Conservation (phyloP, 371 early-diverging fungal species). For the Apophysomyces trapeziformis region DNA sequence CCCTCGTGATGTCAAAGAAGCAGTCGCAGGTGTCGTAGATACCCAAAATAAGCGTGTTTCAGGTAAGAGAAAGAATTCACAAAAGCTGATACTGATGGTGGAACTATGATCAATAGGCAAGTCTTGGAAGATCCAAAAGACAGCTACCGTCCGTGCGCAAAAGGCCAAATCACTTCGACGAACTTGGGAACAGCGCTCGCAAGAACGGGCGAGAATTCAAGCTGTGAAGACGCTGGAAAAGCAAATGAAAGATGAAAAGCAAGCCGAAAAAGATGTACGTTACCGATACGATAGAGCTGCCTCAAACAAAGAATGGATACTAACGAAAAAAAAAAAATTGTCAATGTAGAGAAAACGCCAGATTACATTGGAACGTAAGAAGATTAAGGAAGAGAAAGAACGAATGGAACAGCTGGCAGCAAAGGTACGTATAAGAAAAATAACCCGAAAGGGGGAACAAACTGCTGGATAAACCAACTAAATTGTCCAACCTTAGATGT, state of each 20-base stretch:
- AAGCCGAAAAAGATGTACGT: slow-evolving; percentile 59
- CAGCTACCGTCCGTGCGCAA: slow-evolving; percentile 57
- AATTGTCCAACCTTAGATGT: slow-evolving; percentile 36
- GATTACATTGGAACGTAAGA: slow-evolving; percentile 62
- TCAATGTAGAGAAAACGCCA: slow-evolving; percentile 56
- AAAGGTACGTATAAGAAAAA: slow-evolving; percentile 32
- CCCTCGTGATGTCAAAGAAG: slow-evolving; percentile 35
- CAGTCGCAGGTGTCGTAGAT: slow-evolving; percentile 51
- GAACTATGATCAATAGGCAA: slow-evolving; percentile 34
- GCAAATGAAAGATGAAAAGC: slow-evolving; percentile 60
- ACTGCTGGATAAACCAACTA: neutral
- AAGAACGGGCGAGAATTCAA: slow-evolving; percentile 44
- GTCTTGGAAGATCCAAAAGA: slow-evolving; percentile 61
- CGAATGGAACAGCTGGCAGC: slow-evolving; percentile 58
- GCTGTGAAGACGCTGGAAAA: slow-evolving; percentile 51
- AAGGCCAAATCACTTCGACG: slow-evolving; percentile 57
- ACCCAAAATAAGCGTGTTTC: slow-evolving; percentile 50
- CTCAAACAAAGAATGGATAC: neutral
- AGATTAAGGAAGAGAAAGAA: slow-evolving; percentile 66
- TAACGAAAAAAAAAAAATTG: neutral
- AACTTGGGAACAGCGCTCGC: slow-evolving; percentile 56
- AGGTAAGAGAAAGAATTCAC: slow-evolving; percentile 24
- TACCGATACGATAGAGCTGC: neutral
- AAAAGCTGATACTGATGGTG: neutral
- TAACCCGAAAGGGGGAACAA: neutral